Evolutionary conservation across 768 basidiomycete genomes (phyloP), one percentile per base, ranked within the genome.

Genomic region (Chlorophyllum brunneum): DNA sequence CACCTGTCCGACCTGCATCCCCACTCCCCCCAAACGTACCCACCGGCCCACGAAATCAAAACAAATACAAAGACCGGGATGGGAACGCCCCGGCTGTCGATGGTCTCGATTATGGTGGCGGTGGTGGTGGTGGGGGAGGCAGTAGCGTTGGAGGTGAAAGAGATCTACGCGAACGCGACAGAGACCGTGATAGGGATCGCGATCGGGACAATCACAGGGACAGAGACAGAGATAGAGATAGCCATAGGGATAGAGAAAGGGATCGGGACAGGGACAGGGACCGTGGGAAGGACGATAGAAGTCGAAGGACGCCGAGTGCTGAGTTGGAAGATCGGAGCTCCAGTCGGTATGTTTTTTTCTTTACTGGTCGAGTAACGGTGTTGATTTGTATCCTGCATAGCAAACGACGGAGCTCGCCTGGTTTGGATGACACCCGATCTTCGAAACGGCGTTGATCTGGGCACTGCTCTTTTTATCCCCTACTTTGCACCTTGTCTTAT

Each of bases 21-120:
- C 91, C 91, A 15, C 76, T 93, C 1, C 91, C 91, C 1, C 89
- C 91, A 11, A 85, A 85, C 54, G 91, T 93, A 16, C 91, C 91
- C 1, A 93, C 91, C 0, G 91, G 91, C 1, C 91, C 91, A 10
- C 76, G 91, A 38, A 92, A 92, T 65, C 87, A 88, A 66, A 89
- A 88, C 63, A 90, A 90, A 63, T 92, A 93, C 71, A 92, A 92
- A 73, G 91, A 93, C 65, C 78, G 89, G 36, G 90, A 92, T 62
- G 83, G 82, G 13, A 89, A 89, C 61, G 86, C 88, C 1, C 86
- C 88, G 54, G 88, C 88, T 23, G 88, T 90, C 10, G 90, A 92
- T 62, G 90, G 91, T n/a, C 67, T 93, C 61, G 91, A 93, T 64
- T 93, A 93, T 59, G 90, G 70, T 8, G 70, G 70, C 11, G 70